Percentiles rank a stretch among this genome's conserved stretches.
Evolutionary conservation across 345 rosid genomes (phyloP).

Genomic region (Corchorus capsularis): DNA sequence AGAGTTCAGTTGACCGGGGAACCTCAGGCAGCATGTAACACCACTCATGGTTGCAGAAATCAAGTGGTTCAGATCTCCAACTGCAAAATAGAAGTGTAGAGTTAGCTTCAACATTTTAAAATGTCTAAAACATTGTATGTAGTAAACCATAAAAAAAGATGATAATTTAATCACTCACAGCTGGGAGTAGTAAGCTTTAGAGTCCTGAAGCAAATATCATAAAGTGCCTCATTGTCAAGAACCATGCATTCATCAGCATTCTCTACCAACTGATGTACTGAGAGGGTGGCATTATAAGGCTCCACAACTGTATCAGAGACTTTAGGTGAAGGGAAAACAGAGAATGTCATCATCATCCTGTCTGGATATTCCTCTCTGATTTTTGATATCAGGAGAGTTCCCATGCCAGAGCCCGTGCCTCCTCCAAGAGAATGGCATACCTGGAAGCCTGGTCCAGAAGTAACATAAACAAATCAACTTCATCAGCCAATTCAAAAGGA

Average conservation of each 20-base stretch:
- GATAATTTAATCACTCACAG: slow-evolving; percentile 51
- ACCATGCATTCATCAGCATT: slow-evolving; percentile 99
- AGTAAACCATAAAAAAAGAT: not conserved
- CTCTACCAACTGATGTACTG: slow-evolving; percentile 94
- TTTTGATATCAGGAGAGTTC: slow-evolving; percentile 89
- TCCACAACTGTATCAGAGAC: slow-evolving; percentile 99
- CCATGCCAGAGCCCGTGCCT: slow-evolving; percentile 98
- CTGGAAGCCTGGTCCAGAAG: slow-evolving; percentile 70
- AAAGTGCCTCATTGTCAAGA: slow-evolving; percentile 95
- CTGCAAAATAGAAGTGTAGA: slow-evolving; percentile 39
- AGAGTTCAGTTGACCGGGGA: slow-evolving; percentile 97
- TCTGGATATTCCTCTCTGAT: slow-evolving; percentile 97
- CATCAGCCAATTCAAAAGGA: slow-evolving; percentile 8
- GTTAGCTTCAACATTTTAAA: not conserved
- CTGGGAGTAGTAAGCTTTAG: slow-evolving; percentile 96
- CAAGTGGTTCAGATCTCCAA: slow-evolving; percentile 95
- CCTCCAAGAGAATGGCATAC: slow-evolving; percentile 98
- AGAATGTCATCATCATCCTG: slow-evolving; percentile 98
- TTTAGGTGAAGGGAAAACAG: slow-evolving; percentile 96
- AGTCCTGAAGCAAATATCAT: slow-evolving; percentile 97
- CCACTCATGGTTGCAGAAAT: slow-evolving; percentile 98
- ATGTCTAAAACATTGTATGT: not conserved
- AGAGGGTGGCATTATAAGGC: slow-evolving; percentile 96
- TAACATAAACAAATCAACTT: slow-evolving; percentile 17
- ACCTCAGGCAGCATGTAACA: slow-evolving; percentile 92